Percentiles rank a stretch among this genome's conserved stretches.
Evolutionary conservation across 139 green algal genomes (phyloP).

Genomic region (Trebouxia sp.): DNA sequence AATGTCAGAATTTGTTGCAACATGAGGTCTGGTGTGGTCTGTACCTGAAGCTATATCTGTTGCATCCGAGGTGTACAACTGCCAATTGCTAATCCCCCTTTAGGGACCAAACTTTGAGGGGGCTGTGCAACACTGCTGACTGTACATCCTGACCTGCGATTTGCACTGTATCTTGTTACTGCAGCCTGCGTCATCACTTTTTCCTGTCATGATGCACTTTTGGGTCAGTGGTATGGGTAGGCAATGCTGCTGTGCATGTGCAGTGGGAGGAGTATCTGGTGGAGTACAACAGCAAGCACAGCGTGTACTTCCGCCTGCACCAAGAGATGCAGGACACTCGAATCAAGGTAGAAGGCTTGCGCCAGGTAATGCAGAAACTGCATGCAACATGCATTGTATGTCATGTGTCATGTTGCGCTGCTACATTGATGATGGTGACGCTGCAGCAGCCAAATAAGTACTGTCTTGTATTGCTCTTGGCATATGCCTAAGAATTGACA

Average conservation of each 20-base stretch:
- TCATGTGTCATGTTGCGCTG: too few relatives aligned
- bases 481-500: not conserved
- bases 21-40: too few relatives aligned
- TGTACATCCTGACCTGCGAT: too few relatives aligned
- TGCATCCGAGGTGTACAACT: too few relatives aligned
- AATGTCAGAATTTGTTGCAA: not conserved
- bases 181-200: not conserved
- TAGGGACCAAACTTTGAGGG: too few relatives aligned
- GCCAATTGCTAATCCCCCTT: too few relatives aligned
- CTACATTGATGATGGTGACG: not conserved
- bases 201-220: not conserved
- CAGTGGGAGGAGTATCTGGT: not conserved
- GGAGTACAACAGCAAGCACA: constrained; percentile 1
- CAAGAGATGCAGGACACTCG: not conserved
- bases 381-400: not conserved
- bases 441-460: not conserved
- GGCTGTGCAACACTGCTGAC: too few relatives aligned
- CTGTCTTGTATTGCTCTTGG: not conserved
- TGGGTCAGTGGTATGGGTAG: not conserved
- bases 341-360: constrained; percentile 3
- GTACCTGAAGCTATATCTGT: too few relatives aligned
- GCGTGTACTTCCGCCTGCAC: constrained; percentile 15
- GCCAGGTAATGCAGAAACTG: not conserved
- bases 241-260: not conserved
- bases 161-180: not conserved